Evolutionary conservation across 345 rosid species (phyloP).

Genomic region (Melastoma malabathricum): DNA sequence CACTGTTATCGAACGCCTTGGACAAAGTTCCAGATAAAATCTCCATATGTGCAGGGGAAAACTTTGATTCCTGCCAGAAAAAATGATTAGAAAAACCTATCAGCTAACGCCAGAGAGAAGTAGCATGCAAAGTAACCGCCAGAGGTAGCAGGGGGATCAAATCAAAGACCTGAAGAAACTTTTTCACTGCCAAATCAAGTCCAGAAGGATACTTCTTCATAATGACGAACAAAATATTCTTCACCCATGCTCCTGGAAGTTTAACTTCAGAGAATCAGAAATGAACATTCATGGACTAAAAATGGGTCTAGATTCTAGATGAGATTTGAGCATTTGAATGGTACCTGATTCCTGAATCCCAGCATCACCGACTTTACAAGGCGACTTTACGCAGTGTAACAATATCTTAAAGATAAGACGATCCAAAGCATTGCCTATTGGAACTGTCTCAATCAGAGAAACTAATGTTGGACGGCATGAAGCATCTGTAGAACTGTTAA

Average conservation of each 20-base stretch:
- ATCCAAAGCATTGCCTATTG: conserved; percentile 36
- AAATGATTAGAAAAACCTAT: conserved; percentile 5
- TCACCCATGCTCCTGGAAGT: conserved; percentile 59
- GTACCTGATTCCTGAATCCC: conserved; percentile 48
- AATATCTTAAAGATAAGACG: conserved; percentile 48
- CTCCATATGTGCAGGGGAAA: conserved; percentile 36
- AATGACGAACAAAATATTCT: conserved; percentile 42
- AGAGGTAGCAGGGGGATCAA: not conserved
- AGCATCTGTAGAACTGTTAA: conserved; percentile 59
- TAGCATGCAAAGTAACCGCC: not conserved
- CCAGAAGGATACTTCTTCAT: conserved; percentile 63
- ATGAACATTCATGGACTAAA: not conserved
- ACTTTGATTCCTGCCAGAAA: conserved; percentile 30
- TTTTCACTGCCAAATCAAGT: conserved; percentile 35
- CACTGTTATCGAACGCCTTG: conserved; percentile 44
- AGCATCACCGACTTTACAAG: conserved; percentile 29
- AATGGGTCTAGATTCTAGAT: not conserved
- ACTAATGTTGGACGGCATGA: conserved; percentile 30
- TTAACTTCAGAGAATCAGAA: not conserved
- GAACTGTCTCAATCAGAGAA: conserved; percentile 56
- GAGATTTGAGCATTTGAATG: conserved; percentile 3
- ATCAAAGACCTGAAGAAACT: conserved; percentile 51
- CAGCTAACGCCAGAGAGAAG: conserved; percentile 3
- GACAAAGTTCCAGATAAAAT: conserved; percentile 36
- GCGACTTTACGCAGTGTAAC: conserved; percentile 42